These are phyloP conservation scores for Gomphus sp. DNA, from an alignment of 1,284 basidiomycete genomes.

Conservation along the genomic window DNA sequence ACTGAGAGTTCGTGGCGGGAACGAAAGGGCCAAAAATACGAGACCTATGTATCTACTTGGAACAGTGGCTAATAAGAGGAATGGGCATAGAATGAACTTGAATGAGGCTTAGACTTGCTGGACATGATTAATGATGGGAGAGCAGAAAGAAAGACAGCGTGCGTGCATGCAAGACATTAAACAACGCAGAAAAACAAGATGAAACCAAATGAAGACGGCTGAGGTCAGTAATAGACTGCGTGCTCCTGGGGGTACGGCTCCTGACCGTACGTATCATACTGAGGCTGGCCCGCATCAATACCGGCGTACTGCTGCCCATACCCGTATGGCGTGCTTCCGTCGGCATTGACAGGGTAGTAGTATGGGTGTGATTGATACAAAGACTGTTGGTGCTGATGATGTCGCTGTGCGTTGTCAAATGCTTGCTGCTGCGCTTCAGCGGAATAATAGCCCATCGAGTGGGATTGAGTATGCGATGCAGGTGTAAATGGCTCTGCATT, in stretches of 20 bases:
- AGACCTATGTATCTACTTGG: background rate
- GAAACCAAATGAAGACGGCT: slow-evolving; percentile 16
- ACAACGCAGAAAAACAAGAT: slow-evolving; percentile 11
- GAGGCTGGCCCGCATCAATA: slow-evolving; percentile 29
- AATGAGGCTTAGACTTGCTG: background rate
- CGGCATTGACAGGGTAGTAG: slow-evolving; percentile 12
- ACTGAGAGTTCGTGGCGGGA: background rate
- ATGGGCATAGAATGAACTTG: slow-evolving; percentile 13
- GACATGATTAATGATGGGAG: slow-evolving; percentile 14
- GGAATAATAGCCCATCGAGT: slow-evolving; percentile 10
- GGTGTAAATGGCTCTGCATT: slow-evolving; percentile 9
- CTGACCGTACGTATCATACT: slow-evolving; percentile 56
- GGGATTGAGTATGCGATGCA: background rate
- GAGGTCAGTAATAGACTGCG: slow-evolving; percentile 44
- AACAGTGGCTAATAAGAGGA: background rate
- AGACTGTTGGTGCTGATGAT: slow-evolving; percentile 10
- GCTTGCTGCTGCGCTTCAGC: slow-evolving; percentile 16
- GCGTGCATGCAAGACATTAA: slow-evolving; percentile 9
- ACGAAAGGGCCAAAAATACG: slow-evolving; percentile 5
- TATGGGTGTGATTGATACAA: slow-evolving; percentile 4
- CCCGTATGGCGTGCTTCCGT: slow-evolving; percentile 9
- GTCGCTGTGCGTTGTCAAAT: slow-evolving; percentile 3
- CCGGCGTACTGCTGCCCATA: slow-evolving; percentile 9
- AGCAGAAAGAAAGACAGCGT: slow-evolving; percentile 15
- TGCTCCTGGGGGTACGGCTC: slow-evolving; percentile 41